Evolutionary conservation across 306 rosid species (phyloP).

Genomic region (Hippophae tibetana): DNA sequence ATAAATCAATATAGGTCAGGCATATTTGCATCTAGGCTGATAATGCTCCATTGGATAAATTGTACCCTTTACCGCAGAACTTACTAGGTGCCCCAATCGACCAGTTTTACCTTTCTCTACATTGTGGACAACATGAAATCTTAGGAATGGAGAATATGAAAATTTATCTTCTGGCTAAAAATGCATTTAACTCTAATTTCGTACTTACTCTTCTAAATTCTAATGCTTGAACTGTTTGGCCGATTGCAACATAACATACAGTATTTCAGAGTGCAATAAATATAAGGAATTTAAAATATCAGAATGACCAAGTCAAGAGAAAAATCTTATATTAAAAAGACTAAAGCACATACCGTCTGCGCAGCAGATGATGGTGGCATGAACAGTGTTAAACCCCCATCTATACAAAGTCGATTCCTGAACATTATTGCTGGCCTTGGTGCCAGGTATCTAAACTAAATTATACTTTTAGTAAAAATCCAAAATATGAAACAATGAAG

Average conservation of each 20-base stretch:
- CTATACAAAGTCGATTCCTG: constrained; percentile 80
- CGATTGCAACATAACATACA: neutral
- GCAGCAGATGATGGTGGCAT: constrained; percentile 96
- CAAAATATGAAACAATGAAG: constrained; percentile 5
- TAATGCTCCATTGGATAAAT: too few species aligned
- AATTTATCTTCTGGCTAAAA: too few species aligned
- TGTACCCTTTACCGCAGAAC: too few species aligned
- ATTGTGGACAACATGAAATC: too few species aligned
- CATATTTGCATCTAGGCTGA: too few species aligned
- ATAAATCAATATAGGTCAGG: too few species aligned
- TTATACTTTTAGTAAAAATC: constrained; percentile 7
- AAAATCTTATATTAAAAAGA: constrained; percentile 1
- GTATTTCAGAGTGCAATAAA: constrained; percentile 4
- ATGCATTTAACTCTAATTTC: too few species aligned
- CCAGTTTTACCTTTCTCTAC: too few species aligned
- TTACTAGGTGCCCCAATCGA: too few species aligned
- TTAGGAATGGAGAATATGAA: too few species aligned
- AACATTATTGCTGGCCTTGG: constrained; percentile 82
- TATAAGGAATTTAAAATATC: constrained; percentile 2
- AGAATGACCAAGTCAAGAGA: neutral
- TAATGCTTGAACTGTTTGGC: neutral
- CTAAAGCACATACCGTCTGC: constrained; percentile 49
- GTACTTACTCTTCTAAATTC: neutral
- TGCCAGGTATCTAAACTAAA: constrained; percentile 65
- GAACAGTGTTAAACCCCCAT: constrained; percentile 89